A percentile compares a stretch with the other conserved stretches of the same genome.
Conservation (phyloP, 2,329 filamentous ascomycete species). For the Pestalotiopsis fici region DNA sequence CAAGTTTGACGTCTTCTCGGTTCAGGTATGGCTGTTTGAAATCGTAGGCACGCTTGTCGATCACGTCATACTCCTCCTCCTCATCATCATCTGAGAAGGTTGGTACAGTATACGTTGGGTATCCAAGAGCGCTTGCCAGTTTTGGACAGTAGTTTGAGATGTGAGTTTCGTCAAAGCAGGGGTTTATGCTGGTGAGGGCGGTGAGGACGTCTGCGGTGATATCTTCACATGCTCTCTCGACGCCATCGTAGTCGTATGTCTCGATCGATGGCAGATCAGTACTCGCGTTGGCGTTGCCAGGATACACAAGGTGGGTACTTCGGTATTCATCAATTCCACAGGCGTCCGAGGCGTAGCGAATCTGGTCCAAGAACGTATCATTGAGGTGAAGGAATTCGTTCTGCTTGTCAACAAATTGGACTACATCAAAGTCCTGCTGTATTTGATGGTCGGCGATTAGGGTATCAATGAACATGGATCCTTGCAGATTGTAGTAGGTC, state of each 20-base stretch:
- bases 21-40: conserved; percentile 68
- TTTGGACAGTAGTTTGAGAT: conserved; percentile 65
- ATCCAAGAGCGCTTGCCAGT: conserved; percentile 51
- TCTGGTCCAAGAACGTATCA: conserved; percentile 50
- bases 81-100: neutral
- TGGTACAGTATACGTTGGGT: conserved; percentile 38
- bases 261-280: conserved; percentile 38
- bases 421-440: conserved; percentile 42
- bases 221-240: conserved; percentile 40
- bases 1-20: conserved; percentile 64
- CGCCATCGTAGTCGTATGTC: conserved; percentile 46
- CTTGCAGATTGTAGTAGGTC: conserved; percentile 47
- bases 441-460: conserved; percentile 47
- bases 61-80: conserved; percentile 49
- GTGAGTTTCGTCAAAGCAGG: conserved; percentile 68
- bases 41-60: conserved; percentile 56
- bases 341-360: conserved; percentile 43
- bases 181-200: conserved; percentile 52
- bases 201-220: conserved; percentile 34
- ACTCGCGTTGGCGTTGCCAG: conserved; percentile 53
- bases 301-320: conserved; percentile 56
- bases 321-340: conserved; percentile 57
- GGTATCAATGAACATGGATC: conserved; percentile 62
- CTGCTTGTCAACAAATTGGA: conserved; percentile 54
- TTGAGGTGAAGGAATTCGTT: conserved; percentile 52